Base-by-base conservation (phyloP, 257 asterid species). In the Ajuga chamaepitys region DNA sequence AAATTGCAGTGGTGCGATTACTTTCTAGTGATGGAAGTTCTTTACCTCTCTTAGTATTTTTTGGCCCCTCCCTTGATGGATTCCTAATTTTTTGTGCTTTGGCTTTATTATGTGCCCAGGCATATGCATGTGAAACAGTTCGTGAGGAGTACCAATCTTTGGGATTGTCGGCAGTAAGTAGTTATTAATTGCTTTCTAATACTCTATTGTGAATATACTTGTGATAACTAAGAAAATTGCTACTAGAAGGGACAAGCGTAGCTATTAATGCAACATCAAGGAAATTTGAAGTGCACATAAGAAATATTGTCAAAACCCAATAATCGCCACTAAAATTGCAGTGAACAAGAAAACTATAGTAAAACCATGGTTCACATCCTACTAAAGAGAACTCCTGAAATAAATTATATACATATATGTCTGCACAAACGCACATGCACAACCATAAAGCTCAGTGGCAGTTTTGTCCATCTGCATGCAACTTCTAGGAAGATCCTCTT, bases 61-160 rank as follows among this genome's bases (percentile, higher is more conserved):
- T n/a, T n/a, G n/a, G n/a, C n/a, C n/a, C n/a, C n/a, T 25, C 52
- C 10, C 8, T 12, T 18, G 28, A 53, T 20, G 55, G 40, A 42
- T 58, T 41, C 34, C 32, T 40, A 38, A 58, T n/a, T n/a, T 51
- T 12, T 46, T 60, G 41, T 41, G 37, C 4, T 14, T 62, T 76
- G 40, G 8, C 24, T 25, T 75, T 62, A 55, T 50, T 30, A 52
- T 66, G 9, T 76, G 47, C 20, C 53, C 93, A 89, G 97, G 95
- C 97, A 14, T 89, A 89, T 80, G 97, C 95, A 4, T 80, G 86
- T 66, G 97, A 89, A 81, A 50, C 71, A 28, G 88, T 85, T 74
- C 92, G 95, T 35, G 88, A 83, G 20, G 95, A 89, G 61, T 59
- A 89, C 76, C 95, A 87, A 47, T 80, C 95, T 35, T 14, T 79